Conservation (phyloP, 495 filamentous ascomycete genomes). For the Penicillium silybi region DNA sequence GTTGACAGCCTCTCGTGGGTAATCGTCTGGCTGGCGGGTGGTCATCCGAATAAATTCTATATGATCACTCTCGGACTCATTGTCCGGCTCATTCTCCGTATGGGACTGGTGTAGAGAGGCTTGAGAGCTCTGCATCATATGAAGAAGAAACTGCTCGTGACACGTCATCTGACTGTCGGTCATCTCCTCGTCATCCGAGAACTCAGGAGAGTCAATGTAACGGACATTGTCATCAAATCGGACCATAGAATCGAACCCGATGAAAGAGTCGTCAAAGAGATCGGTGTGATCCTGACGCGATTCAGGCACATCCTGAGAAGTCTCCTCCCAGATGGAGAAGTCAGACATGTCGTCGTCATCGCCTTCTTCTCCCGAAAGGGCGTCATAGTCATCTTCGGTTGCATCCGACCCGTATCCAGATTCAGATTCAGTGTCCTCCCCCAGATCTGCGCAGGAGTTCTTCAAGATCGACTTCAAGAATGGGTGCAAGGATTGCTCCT, state of each 20-base stretch:
- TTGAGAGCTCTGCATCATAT: conserved; percentile 36
- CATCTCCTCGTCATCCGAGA: conserved; percentile 22
- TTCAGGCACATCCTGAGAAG: conserved; percentile 29
- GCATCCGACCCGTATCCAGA: conserved; percentile 43
- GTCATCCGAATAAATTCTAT: conserved; percentile 15
- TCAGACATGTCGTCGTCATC: conserved; percentile 34
- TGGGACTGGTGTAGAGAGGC: conserved; percentile 13
- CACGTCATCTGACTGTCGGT: conserved; percentile 32
- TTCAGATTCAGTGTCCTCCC: conserved; percentile 33
- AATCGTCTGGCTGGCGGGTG: conserved; percentile 32
- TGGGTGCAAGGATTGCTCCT: conserved; percentile 22
- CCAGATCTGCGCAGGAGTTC: conserved; percentile 26
- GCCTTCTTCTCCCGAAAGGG: conserved; percentile 27
- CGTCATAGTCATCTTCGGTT: conserved; percentile 34
- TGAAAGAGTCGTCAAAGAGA: conserved; percentile 40
- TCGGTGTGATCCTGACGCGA: conserved; percentile 31
- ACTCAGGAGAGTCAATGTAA: conserved; percentile 35
- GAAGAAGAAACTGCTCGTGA: conserved; percentile 25
- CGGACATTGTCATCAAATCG: conserved; percentile 35
- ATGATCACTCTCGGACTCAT: conserved; percentile 7
- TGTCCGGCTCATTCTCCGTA: conserved; percentile 1
- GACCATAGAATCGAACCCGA: conserved; percentile 38
- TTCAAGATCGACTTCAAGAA: conserved; percentile 42
- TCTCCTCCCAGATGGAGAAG: conserved; percentile 36
- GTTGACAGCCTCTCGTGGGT: conserved; percentile 37